Conservation (phyloP, 805 yeast species). For the Kurtzmaniella fragi region DNA sequence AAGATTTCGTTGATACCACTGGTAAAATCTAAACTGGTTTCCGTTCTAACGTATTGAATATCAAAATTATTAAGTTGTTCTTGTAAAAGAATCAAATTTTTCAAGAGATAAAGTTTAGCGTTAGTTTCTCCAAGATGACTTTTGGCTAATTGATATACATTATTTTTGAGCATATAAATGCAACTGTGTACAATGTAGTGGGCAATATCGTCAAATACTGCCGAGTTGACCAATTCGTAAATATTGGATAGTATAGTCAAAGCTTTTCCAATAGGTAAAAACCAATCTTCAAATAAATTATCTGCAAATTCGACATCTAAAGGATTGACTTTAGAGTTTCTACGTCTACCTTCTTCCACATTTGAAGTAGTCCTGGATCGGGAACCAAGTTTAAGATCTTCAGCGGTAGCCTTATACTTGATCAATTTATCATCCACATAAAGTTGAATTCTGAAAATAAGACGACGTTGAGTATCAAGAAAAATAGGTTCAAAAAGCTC, state of each 20-base stretch:
- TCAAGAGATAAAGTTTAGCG: slow-evolving; percentile 62
- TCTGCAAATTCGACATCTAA: slow-evolving; percentile 32
- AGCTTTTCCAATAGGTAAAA: slow-evolving; percentile 69
- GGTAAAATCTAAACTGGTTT: slow-evolving; percentile 73
- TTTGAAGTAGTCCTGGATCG: slow-evolving; percentile 10
- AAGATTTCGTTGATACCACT: slow-evolving; percentile 54
- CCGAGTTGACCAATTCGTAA: slow-evolving; percentile 71
- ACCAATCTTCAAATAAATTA: slow-evolving; percentile 43
- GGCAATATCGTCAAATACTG: slow-evolving; percentile 83
- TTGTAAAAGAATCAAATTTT: slow-evolving; percentile 65
- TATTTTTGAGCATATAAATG: slow-evolving; percentile 53
- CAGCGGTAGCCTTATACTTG: slow-evolving; percentile 59
- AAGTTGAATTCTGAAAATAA: slow-evolving; percentile 73
- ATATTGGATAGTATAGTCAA: slow-evolving; percentile 68
- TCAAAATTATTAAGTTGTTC: slow-evolving; percentile 71
- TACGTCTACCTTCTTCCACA: slow-evolving; percentile 4
- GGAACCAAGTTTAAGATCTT: slow-evolving; percentile 61
- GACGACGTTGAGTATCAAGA: slow-evolving; percentile 72
- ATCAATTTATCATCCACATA: slow-evolving; percentile 66
- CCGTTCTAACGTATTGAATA: slow-evolving; percentile 68
- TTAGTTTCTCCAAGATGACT: slow-evolving; percentile 48
- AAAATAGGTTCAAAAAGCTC: slow-evolving; percentile 64
- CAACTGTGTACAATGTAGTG: slow-evolving; percentile 81
- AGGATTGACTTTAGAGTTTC: slow-evolving; percentile 5
- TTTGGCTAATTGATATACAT: slow-evolving; percentile 41